Percentiles rank a stretch among this genome's conserved stretches.
Conservation (phyloP, 495 filamentous ascomycete genomes). For the Massariosphaeria phaeospora region DNA sequence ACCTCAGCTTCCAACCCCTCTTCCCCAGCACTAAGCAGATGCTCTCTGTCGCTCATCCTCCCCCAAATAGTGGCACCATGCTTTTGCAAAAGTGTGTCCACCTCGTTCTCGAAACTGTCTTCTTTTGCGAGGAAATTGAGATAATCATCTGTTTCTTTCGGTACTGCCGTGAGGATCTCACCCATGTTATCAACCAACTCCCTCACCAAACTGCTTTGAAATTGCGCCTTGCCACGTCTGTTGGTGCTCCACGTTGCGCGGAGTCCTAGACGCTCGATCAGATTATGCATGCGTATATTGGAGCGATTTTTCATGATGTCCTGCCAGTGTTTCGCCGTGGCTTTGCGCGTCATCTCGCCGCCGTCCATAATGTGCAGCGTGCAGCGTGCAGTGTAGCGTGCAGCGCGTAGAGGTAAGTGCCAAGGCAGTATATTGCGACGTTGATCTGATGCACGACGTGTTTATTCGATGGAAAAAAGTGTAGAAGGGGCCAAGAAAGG, state of each 20-base stretch:
- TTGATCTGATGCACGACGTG: no score
- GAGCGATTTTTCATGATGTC: constrained; percentile 16
- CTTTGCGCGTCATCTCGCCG: constrained; percentile 6
- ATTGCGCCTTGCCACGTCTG: constrained; percentile 26
- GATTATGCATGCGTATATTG: constrained; percentile 12
- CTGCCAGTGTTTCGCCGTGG: constrained; percentile 15
- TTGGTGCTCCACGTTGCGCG: constrained; percentile 17
- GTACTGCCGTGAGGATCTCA: constrained; percentile 7
- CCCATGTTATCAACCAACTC: constrained; percentile 14
- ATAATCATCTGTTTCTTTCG: constrained; percentile 17
- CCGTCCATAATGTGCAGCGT: constrained; percentile 1
- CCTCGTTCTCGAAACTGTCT: constrained; percentile 11
- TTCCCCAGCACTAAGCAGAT: constrained; percentile 9
- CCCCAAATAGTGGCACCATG: constrained; percentile 23
- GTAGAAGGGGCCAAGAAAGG: no score
- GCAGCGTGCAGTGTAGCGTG: no score
- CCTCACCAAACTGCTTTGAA: constrained; percentile 12
- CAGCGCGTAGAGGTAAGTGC: no score
- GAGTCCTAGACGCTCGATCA: constrained; percentile 22
- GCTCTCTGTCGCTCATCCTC: constrained; percentile 2
- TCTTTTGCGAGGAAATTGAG: background rate
- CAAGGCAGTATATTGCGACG: no score
- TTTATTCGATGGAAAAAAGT: no score
- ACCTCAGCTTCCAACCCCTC: background rate
- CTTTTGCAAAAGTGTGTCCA: constrained; percentile 11